Evolutionary conservation across 108 stramenopile species (phyloP).

Genomic region (Fistulifera pelliculosa): DNA sequence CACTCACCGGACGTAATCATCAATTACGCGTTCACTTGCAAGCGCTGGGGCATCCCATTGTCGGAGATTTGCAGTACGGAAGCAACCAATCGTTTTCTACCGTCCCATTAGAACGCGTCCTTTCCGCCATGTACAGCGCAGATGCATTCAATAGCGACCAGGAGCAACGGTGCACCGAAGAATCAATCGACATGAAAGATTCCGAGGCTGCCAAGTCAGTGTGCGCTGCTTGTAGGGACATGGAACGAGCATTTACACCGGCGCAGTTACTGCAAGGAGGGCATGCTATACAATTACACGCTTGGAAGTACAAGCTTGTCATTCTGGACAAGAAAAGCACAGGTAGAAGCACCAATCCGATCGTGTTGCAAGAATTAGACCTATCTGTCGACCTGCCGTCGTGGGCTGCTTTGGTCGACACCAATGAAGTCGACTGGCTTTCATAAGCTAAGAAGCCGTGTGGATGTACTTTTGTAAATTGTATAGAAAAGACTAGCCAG

Average conservation of each 20-base stretch:
- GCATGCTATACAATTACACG: slow-evolving; percentile 63
- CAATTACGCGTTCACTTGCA: slow-evolving; percentile 86
- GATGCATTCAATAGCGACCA: neutral
- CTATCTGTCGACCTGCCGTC: too few species aligned
- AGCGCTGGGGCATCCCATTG: slow-evolving; percentile 68
- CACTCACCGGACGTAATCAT: slow-evolving; percentile 88
- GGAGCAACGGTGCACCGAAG: neutral
- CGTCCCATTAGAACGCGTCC: slow-evolving; percentile 2
- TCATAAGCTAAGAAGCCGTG: too few species aligned
- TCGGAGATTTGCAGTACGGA: slow-evolving; percentile 77
- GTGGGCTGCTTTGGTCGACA: too few species aligned
- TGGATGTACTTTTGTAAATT: too few species aligned
- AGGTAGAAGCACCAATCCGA: too few species aligned
- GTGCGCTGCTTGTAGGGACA: slow-evolving; percentile 35
- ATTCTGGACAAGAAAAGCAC: slow-evolving; percentile 7
- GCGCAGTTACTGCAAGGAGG: slow-evolving; percentile 62
- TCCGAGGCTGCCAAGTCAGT: slow-evolving; percentile 18
- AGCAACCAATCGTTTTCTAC: slow-evolving; percentile 15
- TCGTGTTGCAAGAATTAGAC: too few species aligned
- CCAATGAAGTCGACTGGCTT: too few species aligned
- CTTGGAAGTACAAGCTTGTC: slow-evolving; percentile 39
- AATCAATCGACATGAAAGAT: neutral
- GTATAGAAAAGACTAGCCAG: too few species aligned
- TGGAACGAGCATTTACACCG: slow-evolving; percentile 37
- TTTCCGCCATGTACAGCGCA: neutral